Base-by-base conservation (phyloP, 306 rosid species). In the Lathyrus aphaca region DNA sequence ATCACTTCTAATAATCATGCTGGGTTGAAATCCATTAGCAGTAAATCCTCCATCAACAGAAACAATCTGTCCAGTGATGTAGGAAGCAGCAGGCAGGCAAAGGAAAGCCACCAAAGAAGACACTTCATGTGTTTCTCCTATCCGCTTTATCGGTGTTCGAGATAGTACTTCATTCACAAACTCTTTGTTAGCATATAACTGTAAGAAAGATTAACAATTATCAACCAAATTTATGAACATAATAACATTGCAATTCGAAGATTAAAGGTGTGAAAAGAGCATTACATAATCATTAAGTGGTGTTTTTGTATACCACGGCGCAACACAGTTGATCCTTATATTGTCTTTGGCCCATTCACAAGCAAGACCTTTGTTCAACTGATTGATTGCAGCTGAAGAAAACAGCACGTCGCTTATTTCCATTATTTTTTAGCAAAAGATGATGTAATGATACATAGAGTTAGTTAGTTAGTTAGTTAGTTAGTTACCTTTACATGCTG, bases 331-430 rank as follows among this genome's bases (percentile, higher is more conserved):
- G 86, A 78, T 78, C 76, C 99, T 81, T 82, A 94, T 91, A 65
- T 80, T 88, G 82, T 90, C 97, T 77, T 87, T 85, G 12, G 96
- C 99, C 99, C 97, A 94, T 72, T 94, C 96, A 60, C 99, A 91
- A 79, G 96, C 95, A 78, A 94, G 85, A 69, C 71, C 75, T 64
- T 79, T 87, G 19, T 87, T 77, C 59, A 94, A 85, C 74, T 94
- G 97, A 86, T 94, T 84, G 5, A 91, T 84, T 68, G 95, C 99
- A 85, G 92, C 97, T 94, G 95, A 62, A 43, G 81, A 80, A 68
- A 21, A 37, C 18, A 64, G 53, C 48, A 70, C 0, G 1, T 65
- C 55, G 49, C 16, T 44, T 38, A 40, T 39, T 73, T 38, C 37
- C 45, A n/a, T 62, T 66, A 65, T 25, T 68, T 17, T 67, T 64